Base-by-base conservation (phyloP, 805 yeast genomes). In the Metschnikowia cubensis region DNA sequence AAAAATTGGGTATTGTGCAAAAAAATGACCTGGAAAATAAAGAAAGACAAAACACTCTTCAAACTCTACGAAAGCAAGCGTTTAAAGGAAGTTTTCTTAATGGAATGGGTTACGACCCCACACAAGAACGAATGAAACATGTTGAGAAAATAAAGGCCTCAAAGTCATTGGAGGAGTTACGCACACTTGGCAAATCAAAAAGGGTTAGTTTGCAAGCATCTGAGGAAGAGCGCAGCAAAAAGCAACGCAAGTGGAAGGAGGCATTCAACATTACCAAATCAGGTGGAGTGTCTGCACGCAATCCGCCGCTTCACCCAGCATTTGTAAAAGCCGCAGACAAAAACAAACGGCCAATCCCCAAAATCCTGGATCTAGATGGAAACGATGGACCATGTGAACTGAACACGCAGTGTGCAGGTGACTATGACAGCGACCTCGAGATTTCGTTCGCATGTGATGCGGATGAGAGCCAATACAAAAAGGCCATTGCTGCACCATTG, bases 41-140 rank as follows among this genome's bases (percentile, higher is more conserved):
- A 42, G 50, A 41, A 44, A 53, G 41, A 18, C 54, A 41, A 38
- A 45, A n/a, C 41, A 36, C 50, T 13, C 50, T 53, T 22, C 52
- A 46, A 31, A 45, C 45, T 31, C 41, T 57, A 6, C 49, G 52
- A 21, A 65, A 65, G 50, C 64, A 67, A 15, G 76, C 79, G 3
- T 69, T 76, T 53, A 68, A 70, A n/a, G 61, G 68, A 41, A 64
- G 69, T 2, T 64, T 74, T 34, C 59, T 80, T 15, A 64, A 66
- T 17, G 63, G 65, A 14, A 61, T 80, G 38, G 85, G 85, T 2
- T 80, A 75, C 56, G 83, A 80, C 60, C 84, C 84, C 2, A 75
- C 80, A 14, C 48, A 42, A 25, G 53, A 44, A 17, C 36, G 43
- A 32, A 31, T 34, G 42, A 37, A 43, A 21, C 39, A 47, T 29